Evolutionary conservation across 108 stramenopile species (phyloP).

Genomic region (Cylindrotheca fusiformis): DNA sequence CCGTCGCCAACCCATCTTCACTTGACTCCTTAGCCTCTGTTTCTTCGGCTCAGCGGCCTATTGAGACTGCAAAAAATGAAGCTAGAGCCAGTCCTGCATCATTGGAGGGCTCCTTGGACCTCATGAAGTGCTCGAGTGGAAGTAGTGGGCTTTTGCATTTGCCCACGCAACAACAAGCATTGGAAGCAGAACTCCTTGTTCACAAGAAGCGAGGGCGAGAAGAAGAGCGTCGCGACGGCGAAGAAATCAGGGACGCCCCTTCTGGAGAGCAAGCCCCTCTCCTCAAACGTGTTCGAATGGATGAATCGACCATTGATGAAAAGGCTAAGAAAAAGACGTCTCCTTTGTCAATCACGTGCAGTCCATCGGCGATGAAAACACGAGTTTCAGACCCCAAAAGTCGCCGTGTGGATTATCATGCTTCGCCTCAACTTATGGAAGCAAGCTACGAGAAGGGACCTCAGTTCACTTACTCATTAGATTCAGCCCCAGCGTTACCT

Average conservation of each 20-base stretch:
- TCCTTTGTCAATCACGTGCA: conserved; percentile 52
- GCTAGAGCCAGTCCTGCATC: conserved; percentile 22
- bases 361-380: conserved; percentile 35
- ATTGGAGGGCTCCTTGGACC: conserved; percentile 38
- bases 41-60: conserved; percentile 40
- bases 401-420: conserved; percentile 11
- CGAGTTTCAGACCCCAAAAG: conserved; percentile 11
- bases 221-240: conserved; percentile 32
- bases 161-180: conserved; percentile 19
- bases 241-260: conserved; percentile 34
- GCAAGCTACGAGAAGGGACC: conserved; percentile 41
- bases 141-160: conserved; percentile 46
- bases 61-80: conserved; percentile 25
- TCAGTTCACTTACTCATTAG: conserved; percentile 51
- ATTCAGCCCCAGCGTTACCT: conserved; percentile 47
- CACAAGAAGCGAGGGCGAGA: conserved; percentile 29
- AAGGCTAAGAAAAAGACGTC: conserved; percentile 31
- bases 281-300: conserved; percentile 18
- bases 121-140: conserved; percentile 59
- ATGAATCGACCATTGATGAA: background rate
- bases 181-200: conserved; percentile 11
- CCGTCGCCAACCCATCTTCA: conserved; percentile 19
- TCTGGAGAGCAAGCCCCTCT: conserved; percentile 22
- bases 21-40: conserved; percentile 54
- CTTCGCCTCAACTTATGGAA: conserved; percentile 24